These are phyloP conservation scores for Trichoderma simmonsii DNA, from an alignment of 2,329 filamentous ascomycete species.

Conservation along the genomic window DNA sequence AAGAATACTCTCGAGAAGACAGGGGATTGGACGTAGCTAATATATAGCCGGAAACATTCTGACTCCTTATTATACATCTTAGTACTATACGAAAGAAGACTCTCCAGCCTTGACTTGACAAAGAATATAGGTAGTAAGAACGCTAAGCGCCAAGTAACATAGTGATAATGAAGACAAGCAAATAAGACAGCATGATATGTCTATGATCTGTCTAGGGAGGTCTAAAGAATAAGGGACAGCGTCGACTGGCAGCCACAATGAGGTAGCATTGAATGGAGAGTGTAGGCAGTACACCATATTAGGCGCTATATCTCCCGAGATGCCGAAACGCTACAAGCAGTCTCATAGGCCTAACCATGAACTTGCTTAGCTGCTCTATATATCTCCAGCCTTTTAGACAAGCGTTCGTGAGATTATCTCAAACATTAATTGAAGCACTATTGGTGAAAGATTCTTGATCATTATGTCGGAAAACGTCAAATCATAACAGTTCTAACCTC, in stretches of 20 bases:
- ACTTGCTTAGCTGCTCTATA: neutral
- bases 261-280: neutral
- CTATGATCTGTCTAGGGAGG: neutral
- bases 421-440: neutral
- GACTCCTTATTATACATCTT: neutral
- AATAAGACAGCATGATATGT: neutral
- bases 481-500: neutral
- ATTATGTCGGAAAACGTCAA: neutral
- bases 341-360: neutral
- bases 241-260: neutral
- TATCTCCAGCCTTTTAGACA: neutral
- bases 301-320: neutral
- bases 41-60: neutral
- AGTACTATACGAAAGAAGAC: neutral
- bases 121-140: neutral
- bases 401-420: neutral
- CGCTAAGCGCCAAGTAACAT: neutral
- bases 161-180: neutral
- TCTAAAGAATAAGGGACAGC: neutral
- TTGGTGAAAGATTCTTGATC: neutral
- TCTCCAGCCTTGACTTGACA: neutral
- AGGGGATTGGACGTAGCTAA: neutral
- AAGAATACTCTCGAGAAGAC: neutral
- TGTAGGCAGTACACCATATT: neutral
- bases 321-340: neutral